Percentiles rank a stretch among this genome's conserved stretches.
Evolutionary conservation across 2,329 filamentous ascomycete genomes (phyloP).

Genomic region (Berkeleyomyces basicola): DNA sequence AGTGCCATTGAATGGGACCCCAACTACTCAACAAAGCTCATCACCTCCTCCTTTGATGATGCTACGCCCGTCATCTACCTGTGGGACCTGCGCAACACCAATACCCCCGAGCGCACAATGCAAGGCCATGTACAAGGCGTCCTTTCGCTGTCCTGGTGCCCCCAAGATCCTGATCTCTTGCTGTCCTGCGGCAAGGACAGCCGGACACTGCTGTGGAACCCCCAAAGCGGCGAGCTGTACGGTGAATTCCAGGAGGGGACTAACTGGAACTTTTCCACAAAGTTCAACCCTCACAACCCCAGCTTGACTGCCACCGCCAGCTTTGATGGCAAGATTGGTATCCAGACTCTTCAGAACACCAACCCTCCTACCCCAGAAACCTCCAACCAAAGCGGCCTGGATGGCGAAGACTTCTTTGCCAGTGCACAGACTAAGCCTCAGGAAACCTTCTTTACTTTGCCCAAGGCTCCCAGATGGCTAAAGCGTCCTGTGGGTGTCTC

Average conservation of each 20-base stretch:
- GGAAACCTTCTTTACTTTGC: constrained; percentile 71
- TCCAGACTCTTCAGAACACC: constrained; percentile 90
- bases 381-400: constrained; percentile 50
- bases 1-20: constrained; percentile 97
- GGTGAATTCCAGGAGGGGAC: constrained; percentile 94
- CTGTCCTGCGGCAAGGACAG: constrained; percentile 96
- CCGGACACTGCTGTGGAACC: constrained; percentile 89
- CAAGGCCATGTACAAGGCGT: constrained; percentile 91
- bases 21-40: constrained; percentile 80
- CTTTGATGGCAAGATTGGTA: constrained; percentile 87
- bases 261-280: constrained; percentile 97
- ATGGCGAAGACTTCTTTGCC: constrained; percentile 92
- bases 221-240: constrained; percentile 69
- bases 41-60: constrained; percentile 84
- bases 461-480: constrained; percentile 78
- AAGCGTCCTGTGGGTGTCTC: constrained; percentile 71
- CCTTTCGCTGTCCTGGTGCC: constrained; percentile 87
- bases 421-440: constrained; percentile 86
- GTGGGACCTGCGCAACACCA: constrained; percentile 93
- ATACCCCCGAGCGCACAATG: constrained; percentile 76
- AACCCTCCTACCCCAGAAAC: constrained; percentile 58
- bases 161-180: constrained; percentile 73
- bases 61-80: constrained; percentile 73
- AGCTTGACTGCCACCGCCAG: constrained; percentile 86
- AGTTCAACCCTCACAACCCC: constrained; percentile 87